Conservation (phyloP, 1,139 yeast genomes). For the Meyerozyma elateridarum region DNA sequence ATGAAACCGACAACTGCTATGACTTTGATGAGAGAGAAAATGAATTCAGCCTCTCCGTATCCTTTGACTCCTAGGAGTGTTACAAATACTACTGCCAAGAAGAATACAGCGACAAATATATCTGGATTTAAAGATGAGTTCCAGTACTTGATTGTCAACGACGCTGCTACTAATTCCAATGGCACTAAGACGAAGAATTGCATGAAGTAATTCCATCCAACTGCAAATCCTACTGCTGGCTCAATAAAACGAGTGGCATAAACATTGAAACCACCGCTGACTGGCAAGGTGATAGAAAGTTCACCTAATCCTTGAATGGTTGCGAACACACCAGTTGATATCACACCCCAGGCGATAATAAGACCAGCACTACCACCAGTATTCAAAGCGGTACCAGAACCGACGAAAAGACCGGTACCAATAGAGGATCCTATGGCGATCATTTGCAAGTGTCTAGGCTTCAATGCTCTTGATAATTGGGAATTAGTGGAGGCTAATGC, state of each 20-base stretch:
- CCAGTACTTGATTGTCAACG: constrained; percentile 36
- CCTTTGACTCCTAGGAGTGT: constrained; percentile 39
- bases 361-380: constrained; percentile 68
- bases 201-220: constrained; percentile 42
- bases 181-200: constrained; percentile 27
- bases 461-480: constrained; percentile 31
- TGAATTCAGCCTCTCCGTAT: constrained; percentile 43
- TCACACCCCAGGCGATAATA: constrained; percentile 38
- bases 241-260: constrained; percentile 38
- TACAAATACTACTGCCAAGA: constrained; percentile 30
- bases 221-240: constrained; percentile 39
- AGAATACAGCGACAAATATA: constrained; percentile 36
- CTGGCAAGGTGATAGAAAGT: constrained; percentile 34
- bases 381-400: constrained; percentile 53
- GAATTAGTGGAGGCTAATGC: constrained; percentile 36
- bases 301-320: constrained; percentile 43
- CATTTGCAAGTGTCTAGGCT: constrained; percentile 46
- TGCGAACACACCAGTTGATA: constrained; percentile 17
- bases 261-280: constrained; percentile 36
- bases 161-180: constrained; percentile 30
- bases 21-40: constrained; percentile 35
- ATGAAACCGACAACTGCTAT: constrained; percentile 38
- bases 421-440: constrained; percentile 83
- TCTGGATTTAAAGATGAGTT: constrained; percentile 32
- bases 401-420: constrained; percentile 70